Evolutionary conservation across 2,329 filamentous ascomycete genomes (phyloP), one percentile per base, ranked within the genome.

Genomic region (Gnomoniopsis smithogilvyi): DNA sequence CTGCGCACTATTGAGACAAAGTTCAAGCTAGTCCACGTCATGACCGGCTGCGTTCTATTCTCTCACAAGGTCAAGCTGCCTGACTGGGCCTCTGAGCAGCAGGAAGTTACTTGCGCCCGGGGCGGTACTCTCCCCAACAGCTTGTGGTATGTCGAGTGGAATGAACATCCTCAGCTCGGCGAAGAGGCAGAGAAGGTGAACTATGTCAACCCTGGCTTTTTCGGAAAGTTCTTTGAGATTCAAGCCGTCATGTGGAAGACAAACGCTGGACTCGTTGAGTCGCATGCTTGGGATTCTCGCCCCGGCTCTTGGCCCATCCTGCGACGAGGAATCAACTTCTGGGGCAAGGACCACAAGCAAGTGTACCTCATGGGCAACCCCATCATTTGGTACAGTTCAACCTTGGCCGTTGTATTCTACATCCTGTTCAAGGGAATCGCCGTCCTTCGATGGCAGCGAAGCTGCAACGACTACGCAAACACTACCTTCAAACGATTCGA

Each of bases 241-340:
- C 93, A 99, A 72, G 88, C 90, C 74, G 95, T 99, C 64, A 99
- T 99, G 95, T 99, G 95, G 95, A 92, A 84, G 68, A 99, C 95
- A 38, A 99, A 99, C 71, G 95, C 95, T 34, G 95, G 95, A 47
- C 85, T 99, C 51, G 91, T 95, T 26, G 95, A 99, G 69, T 96
- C 93, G 19, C 95, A 99, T 71, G 92, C 93, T 54, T 99, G 96
- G 95, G 95, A 99, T 73, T 98, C 95, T 50, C 90, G 95, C 49
- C 95, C 95, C 34, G 85, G 87, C 36, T 94, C 92, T 7, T 99
- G 95, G 95, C 95, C 95, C 22, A 84, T 96, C 59, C 85, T 99
- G 54, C 86, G 86, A 66, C 91, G 95, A 63, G 95, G 95, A 68
- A 99, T 99, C 82, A 99, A 99, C 80, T 99, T 99, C 82, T 99